Base-by-base conservation (phyloP, 2,329 filamentous ascomycete species). In the Cercospora sp. region DNA sequence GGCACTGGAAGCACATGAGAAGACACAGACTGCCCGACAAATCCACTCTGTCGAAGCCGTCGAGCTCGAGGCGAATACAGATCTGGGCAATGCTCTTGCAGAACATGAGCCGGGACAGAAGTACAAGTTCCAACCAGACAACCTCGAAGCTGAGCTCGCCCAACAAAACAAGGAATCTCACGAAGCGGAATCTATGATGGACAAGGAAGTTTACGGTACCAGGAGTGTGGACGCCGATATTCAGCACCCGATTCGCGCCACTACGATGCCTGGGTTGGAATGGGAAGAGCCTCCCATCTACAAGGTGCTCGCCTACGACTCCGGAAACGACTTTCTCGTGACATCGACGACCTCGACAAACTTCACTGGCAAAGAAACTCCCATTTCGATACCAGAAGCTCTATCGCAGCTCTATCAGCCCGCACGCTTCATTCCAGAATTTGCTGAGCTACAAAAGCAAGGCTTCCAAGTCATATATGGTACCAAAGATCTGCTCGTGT, bases 391-490 rank as follows among this genome's bases (percentile, higher is more conserved):
- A 0, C 82, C 87, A 8, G 86, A 90, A 59, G 86, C 87, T 1
- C 80, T 92, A 2, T 81, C 86, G 1, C 84, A 84, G 7, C 81
- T 92, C 18, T 85, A 87, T 0, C 85, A 89, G 69, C 88, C 89
- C 0, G 83, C 85, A 60, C 87, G 87, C 71, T 92, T 91, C 78
- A 83, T 91, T 12, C 84, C 88, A 3, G 84, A 91, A 71, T 88
- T 92, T 66, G 80, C 82, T 3, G 78, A 83, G 1, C 82, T 91
- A 1, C 84, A 88, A 68, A 80, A 82, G 0, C 82, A 89, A 65
- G 90, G 89, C 0, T 92, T 88, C 69, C 89, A 91, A 72, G 88
- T 91, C 45, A 84, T 89, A 1, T 87, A 89, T 2, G 89, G 88
- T 1, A 83, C 83, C 59, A 85, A 85, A 5, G 85, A 91, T 70